Base-by-base conservation (phyloP, 176 grass and related monocot species). In the Aechmea fasciata region DNA sequence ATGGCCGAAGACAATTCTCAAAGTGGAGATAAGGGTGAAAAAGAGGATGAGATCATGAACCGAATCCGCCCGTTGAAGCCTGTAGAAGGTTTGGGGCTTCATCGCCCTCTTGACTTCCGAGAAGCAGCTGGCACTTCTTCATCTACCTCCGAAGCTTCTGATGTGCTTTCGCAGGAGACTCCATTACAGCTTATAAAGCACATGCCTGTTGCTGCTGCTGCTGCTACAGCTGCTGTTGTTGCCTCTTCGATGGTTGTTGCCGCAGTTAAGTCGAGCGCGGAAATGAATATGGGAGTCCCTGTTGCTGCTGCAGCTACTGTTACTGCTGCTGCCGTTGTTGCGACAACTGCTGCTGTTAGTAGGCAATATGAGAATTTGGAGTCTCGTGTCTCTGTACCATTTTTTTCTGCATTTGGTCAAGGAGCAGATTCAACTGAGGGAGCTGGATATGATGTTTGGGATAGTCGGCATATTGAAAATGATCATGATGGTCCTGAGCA, bases 211-310 rank as follows among this genome's bases (percentile, higher is more conserved):
- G 92, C 92, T 74, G 89, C 95, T 71, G 95, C 90, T 75, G 95
- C 87, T 79, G 95, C 95, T 75, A 99, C 95, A 73, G 87, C 95
- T 80, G 95, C 95, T 59, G 89, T 99, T 18, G 95, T 99, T 71
- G 95, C 87, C 2, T 94, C 95, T 59, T 94, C 95, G 1, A 93
- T 99, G 90, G 87, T 99, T 85, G 95, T 83, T 51, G 95, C 90
- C 51, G 95, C 95, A 3, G 82, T 86, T 77, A 94, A 88, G 78
- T 90, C 82, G 48, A 99, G 80, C 17, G 80, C 57, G 14, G 95
- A 99, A 49, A 67, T 94, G 64, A 92, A 85, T 55, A 94, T 88
- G 66, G 90, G 90, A 2, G 75, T 93, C 47, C 86, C 93, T 69
- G 86, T 92, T 48, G 92, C 92, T 62, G 88, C 92, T 10, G 93